Conservation (phyloP, 495 filamentous ascomycete species). For the Clavariopsis aquatica region DNA sequence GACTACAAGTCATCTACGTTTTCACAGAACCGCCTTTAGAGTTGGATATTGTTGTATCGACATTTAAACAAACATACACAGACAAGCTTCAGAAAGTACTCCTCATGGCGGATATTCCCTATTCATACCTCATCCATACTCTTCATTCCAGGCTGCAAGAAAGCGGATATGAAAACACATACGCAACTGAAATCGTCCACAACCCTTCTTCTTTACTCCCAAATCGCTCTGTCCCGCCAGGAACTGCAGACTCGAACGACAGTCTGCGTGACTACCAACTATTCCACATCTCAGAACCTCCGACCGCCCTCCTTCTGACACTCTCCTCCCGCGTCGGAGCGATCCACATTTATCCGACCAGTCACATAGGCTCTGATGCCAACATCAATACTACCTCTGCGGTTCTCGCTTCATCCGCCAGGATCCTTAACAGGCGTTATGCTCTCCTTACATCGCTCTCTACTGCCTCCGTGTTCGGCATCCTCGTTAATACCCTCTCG, state of each 20-base stretch:
- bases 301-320: slow-evolving; percentile 79
- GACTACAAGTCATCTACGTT: slow-evolving; percentile 87
- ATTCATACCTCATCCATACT: slow-evolving; percentile 64
- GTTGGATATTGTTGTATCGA: slow-evolving; percentile 55
- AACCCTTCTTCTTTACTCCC: slow-evolving; percentile 79
- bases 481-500: slow-evolving; percentile 90
- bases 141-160: slow-evolving; percentile 54
- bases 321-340: slow-evolving; percentile 77
- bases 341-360: slow-evolving; percentile 79
- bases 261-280: slow-evolving; percentile 69
- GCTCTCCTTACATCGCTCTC: slow-evolving; percentile 78
- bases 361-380: slow-evolving; percentile 41
- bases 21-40: slow-evolving; percentile 75
- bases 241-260: slow-evolving; percentile 50
- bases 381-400: slow-evolving; percentile 44
- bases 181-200: slow-evolving; percentile 70
- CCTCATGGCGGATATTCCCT: slow-evolving; percentile 88
- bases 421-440: slow-evolving; percentile 79
- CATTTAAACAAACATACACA: slow-evolving; percentile 70
- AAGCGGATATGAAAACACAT: slow-evolving; percentile 69
- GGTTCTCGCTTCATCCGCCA: slow-evolving; percentile 55
- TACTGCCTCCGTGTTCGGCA: slow-evolving; percentile 82
- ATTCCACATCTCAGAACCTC: slow-evolving; percentile 88
- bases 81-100: slow-evolving; percentile 65
- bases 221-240: slow-evolving; percentile 69